phyloP scores from a whole-genome alignment of 495 filamentous ascomycete genomes.

The Hyphodiscus hymeniophilus region DNA sequence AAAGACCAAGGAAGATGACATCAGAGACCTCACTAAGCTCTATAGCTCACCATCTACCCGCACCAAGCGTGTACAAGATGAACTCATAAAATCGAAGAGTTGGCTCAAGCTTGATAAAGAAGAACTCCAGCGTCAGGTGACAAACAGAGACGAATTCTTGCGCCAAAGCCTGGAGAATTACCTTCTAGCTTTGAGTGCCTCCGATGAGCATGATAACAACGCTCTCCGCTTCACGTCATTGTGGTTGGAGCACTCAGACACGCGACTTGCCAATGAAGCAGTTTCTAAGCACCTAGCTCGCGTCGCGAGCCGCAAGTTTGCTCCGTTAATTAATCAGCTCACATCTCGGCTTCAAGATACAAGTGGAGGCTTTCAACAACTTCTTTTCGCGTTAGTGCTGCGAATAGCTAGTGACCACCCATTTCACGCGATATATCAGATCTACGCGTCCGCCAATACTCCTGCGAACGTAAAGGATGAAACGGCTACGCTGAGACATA shows the following conservation, averaged over 20 bases:
- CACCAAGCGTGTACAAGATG: conserved; percentile 31
- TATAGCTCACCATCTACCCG: conserved; percentile 38
- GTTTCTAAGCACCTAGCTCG: conserved; percentile 58
- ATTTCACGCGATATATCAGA: conserved; percentile 93
- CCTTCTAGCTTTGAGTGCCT: conserved; percentile 71
- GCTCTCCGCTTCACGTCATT: conserved; percentile 89
- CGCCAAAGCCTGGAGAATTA: conserved; percentile 91
- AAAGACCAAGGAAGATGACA: conserved; percentile 71
- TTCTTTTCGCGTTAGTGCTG: conserved; percentile 63
- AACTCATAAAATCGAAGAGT: conserved; percentile 58
- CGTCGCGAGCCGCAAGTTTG: conserved; percentile 89
- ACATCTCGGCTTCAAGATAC: conserved; percentile 78
- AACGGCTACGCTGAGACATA: conserved; percentile 58
- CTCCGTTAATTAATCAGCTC: conserved; percentile 88
- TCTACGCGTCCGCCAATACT: conserved; percentile 70
- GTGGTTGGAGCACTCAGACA: conserved; percentile 79
- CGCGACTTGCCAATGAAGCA: conserved; percentile 63
- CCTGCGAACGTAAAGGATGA: conserved; percentile 60
- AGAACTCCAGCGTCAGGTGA: conserved; percentile 70
- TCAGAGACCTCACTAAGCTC: conserved; percentile 53
- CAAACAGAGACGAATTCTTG: conserved; percentile 71
- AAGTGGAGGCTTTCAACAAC: conserved; percentile 57
- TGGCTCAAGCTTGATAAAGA: conserved; percentile 86
- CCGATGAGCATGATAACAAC: conserved; percentile 82
- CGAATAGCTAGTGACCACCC: conserved; percentile 87